Base-by-base conservation (phyloP, 2,329 filamentous ascomycete species). In the Alternaria alternata region DNA sequence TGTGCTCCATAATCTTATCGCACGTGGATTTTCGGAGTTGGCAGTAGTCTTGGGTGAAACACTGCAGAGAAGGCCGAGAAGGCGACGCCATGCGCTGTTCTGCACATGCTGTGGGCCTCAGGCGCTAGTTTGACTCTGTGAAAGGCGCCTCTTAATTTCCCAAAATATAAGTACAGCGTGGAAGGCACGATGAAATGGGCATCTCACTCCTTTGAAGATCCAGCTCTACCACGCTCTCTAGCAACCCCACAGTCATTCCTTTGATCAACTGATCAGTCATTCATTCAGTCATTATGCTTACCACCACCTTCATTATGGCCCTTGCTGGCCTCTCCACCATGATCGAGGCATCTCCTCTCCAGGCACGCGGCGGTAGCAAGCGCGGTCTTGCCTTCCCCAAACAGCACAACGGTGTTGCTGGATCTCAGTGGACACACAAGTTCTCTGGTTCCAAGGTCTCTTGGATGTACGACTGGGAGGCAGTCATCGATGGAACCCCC, bases 401-500 rank as follows among this genome's bases (percentile, higher is more conserved):
- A 52, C 56, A 70, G 39, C 58, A 72, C 66, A 65, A 67, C 9
- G 67, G 68, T 30, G 56, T 62, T 51, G 39, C 68, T 42, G 69
- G 69, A 48, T 70, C 69, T 26, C 53, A 58, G 8, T 73, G 62
- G 54, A 72, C 70, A 5, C 64, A 67, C 8, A 44, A 63, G 26
- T 73, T 75, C 58, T 47, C 63, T 16, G 57, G 51, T 53, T 51
- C 63, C 26, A 63, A 84, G 60, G 81, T 87, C 70, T 76, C 78
- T 24, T 92, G 89, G 89, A 84, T 80, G 52, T 91, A 90, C 82
- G 90, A 91, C 83, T 92, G 90, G 90, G 87, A 81, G 55, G 72
- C 69, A 9, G 65, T 69, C 54, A 83, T 84, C 47, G 70, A 69
- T 18, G 75, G 82, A 43, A 73, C 79, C 48, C 79, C 80, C 32